Percentiles rank a stretch among this genome's conserved stretches.
phyloP scores from a whole-genome alignment of 2,329 filamentous ascomycete genomes.

The Plectosphaerella plurivora region DNA sequence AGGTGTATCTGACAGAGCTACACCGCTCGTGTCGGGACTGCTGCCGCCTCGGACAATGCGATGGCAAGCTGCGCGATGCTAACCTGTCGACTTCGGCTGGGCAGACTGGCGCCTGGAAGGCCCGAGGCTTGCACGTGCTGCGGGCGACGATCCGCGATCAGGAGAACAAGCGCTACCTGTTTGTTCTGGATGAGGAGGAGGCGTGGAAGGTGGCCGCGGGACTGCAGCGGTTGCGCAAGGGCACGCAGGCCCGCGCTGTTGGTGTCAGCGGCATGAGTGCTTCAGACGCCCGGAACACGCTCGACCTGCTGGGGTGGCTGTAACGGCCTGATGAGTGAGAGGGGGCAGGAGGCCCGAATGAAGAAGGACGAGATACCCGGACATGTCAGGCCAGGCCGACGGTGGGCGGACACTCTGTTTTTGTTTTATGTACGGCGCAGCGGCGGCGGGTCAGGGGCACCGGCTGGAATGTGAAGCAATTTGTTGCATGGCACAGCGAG shows the following conservation, averaged over 20 bases:
- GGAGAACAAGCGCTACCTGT: constrained; percentile 62
- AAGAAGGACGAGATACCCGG: not conserved
- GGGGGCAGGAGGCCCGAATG: not conserved
- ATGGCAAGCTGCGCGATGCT: constrained; percentile 38
- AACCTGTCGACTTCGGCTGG: constrained; percentile 31
- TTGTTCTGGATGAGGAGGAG: constrained; percentile 60
- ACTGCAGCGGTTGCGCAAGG: constrained; percentile 55
- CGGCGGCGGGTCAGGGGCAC: not conserved
- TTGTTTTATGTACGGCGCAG: constrained; percentile 3
- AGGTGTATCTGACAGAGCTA: constrained; percentile 59
- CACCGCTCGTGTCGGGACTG: constrained; percentile 60
- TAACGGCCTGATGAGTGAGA: not conserved
- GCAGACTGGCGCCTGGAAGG: constrained; percentile 50
- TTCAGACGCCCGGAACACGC: constrained; percentile 47
- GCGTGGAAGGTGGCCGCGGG: constrained; percentile 64
- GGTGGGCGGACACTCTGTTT: not conserved
- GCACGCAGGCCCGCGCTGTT: constrained; percentile 55
- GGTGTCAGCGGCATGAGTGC: constrained; percentile 53
- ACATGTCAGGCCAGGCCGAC: not conserved
- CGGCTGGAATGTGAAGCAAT: constrained; percentile 8
- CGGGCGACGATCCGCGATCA: constrained; percentile 62
- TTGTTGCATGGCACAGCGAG: constrained; percentile 14
- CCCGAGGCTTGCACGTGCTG: constrained; percentile 55
- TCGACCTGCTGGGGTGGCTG: constrained; percentile 56
- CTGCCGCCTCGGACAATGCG: constrained; percentile 51